Evolutionary conservation across 345 rosid species (phyloP).

Genomic region (Lepidium africanum): DNA sequence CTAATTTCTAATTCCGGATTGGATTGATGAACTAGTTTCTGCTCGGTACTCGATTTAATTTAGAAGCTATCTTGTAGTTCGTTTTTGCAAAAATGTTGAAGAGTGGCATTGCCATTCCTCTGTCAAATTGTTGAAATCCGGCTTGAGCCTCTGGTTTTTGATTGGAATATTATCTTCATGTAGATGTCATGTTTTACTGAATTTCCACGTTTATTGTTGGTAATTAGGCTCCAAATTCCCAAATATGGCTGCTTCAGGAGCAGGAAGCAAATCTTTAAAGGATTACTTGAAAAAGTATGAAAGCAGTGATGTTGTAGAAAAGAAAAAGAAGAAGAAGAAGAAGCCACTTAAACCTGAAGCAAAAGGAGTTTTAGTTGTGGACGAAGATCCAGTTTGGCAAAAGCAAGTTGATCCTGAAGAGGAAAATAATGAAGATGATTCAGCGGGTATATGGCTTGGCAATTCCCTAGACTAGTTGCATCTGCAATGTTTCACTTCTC

Average conservation of each 20-base stretch:
- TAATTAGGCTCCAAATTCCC: not conserved
- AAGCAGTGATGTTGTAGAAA: conserved; percentile 41
- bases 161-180: not conserved
- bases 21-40: not conserved
- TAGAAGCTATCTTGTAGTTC: not conserved
- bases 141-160: not conserved
- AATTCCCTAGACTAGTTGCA: not conserved
- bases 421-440: conserved; percentile 57
- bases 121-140: not conserved
- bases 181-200: conserved; percentile 3
- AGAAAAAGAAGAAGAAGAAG: conserved; percentile 62
- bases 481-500: not conserved
- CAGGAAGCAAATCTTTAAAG: conserved; percentile 43
- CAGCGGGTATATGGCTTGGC: conserved; percentile 43
- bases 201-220: not conserved
- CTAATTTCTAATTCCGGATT: not conserved
- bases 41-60: not conserved
- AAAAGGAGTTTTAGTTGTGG: conserved; percentile 62
- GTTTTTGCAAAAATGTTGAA: not conserved
- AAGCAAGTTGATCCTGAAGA: conserved; percentile 52
- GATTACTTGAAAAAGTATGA: conserved; percentile 77
- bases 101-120: not conserved
- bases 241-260: conserved; percentile 34
- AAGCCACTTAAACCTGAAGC: conserved; percentile 37
- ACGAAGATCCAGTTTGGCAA: conserved; percentile 92